These are phyloP conservation scores for Trametes polyzona DNA, from an alignment of 1,284 basidiomycete genomes.

Conservation along the genomic window DNA sequence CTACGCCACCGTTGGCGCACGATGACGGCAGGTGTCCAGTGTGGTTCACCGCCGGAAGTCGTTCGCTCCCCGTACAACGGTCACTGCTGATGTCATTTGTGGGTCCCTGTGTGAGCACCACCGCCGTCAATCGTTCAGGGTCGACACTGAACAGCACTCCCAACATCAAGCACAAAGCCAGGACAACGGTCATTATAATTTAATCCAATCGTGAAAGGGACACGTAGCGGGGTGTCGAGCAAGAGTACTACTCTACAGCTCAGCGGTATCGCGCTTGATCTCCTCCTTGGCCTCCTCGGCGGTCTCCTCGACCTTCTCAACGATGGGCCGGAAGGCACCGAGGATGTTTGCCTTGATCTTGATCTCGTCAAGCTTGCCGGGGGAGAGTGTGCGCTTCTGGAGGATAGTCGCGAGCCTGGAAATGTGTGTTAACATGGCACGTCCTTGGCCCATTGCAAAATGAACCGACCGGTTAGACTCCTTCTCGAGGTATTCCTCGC, in stretches of 20 bases:
- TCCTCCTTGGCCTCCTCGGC: constrained; percentile 43
- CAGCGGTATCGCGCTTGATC: constrained; percentile 36
- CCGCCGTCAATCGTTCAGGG: not conserved
- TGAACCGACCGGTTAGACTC: constrained; percentile 80
- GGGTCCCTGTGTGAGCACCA: constrained; percentile 1
- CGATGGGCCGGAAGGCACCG: constrained; percentile 59
- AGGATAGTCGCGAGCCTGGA: constrained; percentile 70
- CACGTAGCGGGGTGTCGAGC: not conserved
- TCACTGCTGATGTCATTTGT: constrained; percentile 10
- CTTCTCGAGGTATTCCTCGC: constrained; percentile 83
- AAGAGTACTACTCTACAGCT: constrained; percentile 19
- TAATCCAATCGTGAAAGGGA: constrained; percentile 3
- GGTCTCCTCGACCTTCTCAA: constrained; percentile 50
- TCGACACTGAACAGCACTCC: too few relatives aligned
- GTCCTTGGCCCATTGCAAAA: not conserved
- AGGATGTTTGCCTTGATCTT: constrained; percentile 92
- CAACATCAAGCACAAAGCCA: not conserved
- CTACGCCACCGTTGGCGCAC: not conserved
- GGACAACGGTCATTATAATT: constrained; percentile 1
- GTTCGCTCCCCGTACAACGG: not conserved
- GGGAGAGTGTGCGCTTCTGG: constrained; percentile 73
- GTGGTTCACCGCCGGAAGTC: not conserved
- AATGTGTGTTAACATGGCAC: not conserved
- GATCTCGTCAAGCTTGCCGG: constrained; percentile 90
- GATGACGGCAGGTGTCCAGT: not conserved